These are phyloP conservation scores for Dothistroma septosporum DNA, from an alignment of 2,329 filamentous ascomycete genomes.

Conservation along the genomic window DNA sequence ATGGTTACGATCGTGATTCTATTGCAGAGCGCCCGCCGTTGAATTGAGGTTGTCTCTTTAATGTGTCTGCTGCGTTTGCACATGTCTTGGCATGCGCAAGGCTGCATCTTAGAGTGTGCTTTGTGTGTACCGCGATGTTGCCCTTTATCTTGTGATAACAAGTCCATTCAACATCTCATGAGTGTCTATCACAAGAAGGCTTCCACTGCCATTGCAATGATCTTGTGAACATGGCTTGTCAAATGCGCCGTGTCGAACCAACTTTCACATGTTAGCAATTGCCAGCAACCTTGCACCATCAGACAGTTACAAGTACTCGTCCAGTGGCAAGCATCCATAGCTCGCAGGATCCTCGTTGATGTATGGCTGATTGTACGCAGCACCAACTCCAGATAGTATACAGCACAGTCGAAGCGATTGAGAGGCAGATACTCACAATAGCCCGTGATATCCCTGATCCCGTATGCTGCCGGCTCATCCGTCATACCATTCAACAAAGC, in stretches of 20 bases:
- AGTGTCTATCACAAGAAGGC: background rate
- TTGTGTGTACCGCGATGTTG: background rate
- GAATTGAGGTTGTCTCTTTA: background rate
- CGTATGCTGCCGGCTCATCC: constrained; percentile 41
- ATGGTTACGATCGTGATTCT: too few species aligned
- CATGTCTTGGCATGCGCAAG: background rate
- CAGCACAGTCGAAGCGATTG: background rate
- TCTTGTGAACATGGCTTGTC: background rate
- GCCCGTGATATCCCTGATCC: constrained; percentile 45
- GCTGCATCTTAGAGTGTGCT: background rate
- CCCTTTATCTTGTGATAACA: background rate
- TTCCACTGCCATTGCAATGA: background rate
- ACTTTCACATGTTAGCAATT: background rate
- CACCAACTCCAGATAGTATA: background rate
- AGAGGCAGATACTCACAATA: constrained; percentile 35
- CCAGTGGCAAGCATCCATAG: constrained; percentile 42
- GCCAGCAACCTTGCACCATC: background rate
- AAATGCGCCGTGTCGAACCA: background rate
- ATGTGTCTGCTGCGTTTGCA: background rate
- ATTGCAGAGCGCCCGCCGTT: background rate
- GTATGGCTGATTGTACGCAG: constrained; percentile 45
- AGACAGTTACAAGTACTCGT: background rate
- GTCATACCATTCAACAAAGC: constrained; percentile 41
- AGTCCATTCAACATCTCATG: background rate
- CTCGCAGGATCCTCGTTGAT: constrained; percentile 40